Evolutionary conservation across 2,329 filamentous ascomycete species (phyloP).

Genomic region (Penicillium sp.): DNA sequence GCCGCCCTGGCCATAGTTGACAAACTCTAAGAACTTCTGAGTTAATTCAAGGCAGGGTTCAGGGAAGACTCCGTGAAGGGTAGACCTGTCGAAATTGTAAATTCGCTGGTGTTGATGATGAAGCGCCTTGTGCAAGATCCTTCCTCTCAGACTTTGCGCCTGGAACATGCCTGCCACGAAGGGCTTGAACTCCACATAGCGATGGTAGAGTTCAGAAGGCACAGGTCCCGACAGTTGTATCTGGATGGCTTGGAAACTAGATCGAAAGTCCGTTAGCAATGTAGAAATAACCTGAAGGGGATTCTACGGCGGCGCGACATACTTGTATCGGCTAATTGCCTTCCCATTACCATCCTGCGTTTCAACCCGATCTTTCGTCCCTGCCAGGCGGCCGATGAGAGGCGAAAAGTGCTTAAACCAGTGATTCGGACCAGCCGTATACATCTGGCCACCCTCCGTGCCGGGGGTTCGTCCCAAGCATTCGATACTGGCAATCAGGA

Average conservation of each 20-base stretch:
- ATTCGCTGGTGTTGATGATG: constrained; percentile 88
- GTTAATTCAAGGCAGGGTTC: constrained; percentile 72
- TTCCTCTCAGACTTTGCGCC: constrained; percentile 74
- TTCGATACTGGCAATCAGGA: constrained; percentile 73
- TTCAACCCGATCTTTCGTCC: constrained; percentile 69
- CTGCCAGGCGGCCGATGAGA: constrained; percentile 80
- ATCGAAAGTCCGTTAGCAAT: constrained; percentile 4
- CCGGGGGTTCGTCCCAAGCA: constrained; percentile 75
- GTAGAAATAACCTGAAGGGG: not conserved
- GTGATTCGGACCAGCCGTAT: constrained; percentile 75
- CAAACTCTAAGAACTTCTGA: constrained; percentile 80
- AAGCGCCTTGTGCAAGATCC: constrained; percentile 79
- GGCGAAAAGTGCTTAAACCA: constrained; percentile 89
- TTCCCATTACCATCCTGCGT: constrained; percentile 56
- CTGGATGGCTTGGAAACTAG: constrained; percentile 88
- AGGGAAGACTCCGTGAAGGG: constrained; percentile 71
- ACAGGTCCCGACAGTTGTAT: constrained; percentile 86
- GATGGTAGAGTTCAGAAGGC: constrained; percentile 79
- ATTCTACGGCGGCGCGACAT: constrained; percentile 37
- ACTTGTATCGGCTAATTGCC: constrained; percentile 76
- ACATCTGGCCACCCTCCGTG: constrained; percentile 68
- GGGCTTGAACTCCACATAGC: constrained; percentile 90
- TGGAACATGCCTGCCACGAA: constrained; percentile 91
- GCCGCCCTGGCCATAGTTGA: constrained; percentile 82
- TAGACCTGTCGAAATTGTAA: constrained; percentile 83